A percentile compares a stretch with the other conserved stretches of the same genome.
Conservation (phyloP, 73 alveolate genomes). For the Tetrahymena borealis region DNA sequence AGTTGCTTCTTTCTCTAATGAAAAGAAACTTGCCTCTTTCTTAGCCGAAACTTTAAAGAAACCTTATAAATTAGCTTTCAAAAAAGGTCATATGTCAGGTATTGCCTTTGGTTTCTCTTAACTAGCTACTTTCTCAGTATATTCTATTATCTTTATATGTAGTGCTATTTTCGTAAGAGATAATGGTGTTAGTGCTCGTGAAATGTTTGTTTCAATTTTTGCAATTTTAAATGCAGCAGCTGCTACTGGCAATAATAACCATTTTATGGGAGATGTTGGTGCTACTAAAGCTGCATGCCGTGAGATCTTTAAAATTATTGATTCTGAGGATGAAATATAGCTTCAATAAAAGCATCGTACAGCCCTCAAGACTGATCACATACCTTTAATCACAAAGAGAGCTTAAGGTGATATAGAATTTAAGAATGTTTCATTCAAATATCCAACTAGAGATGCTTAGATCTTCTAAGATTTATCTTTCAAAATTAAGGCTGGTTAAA, state of each 20-base stretch:
- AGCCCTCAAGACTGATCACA: background rate
- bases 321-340: conserved; percentile 29
- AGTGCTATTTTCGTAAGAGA: conserved; percentile 61
- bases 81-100: conserved; percentile 62
- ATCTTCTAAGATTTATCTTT: conserved; percentile 55
- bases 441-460: conserved; percentile 44
- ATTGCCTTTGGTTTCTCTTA: conserved; percentile 67
- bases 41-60: conserved; percentile 38
- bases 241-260: conserved; percentile 74
- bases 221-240: conserved; percentile 75
- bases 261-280: conserved; percentile 63
- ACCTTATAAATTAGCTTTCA: conserved; percentile 37
- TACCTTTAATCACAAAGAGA: background rate
- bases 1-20: conserved; percentile 69
- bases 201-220: conserved; percentile 59
- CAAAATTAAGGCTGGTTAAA: conserved; percentile 61
- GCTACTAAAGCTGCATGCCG: conserved; percentile 61
- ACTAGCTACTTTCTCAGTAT: conserved; percentile 53
- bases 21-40: conserved; percentile 51
- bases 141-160: conserved; percentile 56
- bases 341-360: background rate
- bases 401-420: conserved; percentile 65
- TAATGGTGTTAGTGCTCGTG: conserved; percentile 46
- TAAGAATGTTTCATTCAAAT: conserved; percentile 58
- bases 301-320: conserved; percentile 34